phyloP scores from a whole-genome alignment of 106 monocot species.

The Dendrobium chrysotoxum region DNA sequence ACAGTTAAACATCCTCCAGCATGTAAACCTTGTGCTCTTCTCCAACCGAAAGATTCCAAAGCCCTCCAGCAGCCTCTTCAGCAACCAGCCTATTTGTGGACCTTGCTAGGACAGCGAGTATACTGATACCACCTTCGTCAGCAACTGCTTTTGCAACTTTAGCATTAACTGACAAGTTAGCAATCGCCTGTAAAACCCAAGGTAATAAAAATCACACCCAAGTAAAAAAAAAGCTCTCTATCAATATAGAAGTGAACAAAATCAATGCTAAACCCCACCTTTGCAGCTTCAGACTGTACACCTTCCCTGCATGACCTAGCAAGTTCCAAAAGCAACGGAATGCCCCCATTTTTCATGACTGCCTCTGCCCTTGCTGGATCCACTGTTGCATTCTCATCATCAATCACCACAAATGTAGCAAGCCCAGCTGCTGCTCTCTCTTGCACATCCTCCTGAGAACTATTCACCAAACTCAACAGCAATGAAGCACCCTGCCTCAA shows the following conservation, averaged over 20 bases:
- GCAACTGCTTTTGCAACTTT: slow-evolving; percentile 97
- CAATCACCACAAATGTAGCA: slow-evolving; percentile 90
- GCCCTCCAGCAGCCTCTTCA: slow-evolving; percentile 98
- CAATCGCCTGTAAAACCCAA: slow-evolving; percentile 65
- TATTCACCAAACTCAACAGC: slow-evolving; percentile 56
- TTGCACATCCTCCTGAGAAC: slow-evolving; percentile 86
- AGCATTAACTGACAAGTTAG: slow-evolving; percentile 92
- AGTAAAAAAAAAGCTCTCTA: not conserved
- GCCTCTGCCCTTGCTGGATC: slow-evolving; percentile 76
- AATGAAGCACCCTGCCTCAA: slow-evolving; percentile 64
- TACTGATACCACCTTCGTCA: slow-evolving; percentile 76
- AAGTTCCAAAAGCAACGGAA: slow-evolving; percentile 74
- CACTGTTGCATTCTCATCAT: slow-evolving; percentile 84
- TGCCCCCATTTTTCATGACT: slow-evolving; percentile 81
- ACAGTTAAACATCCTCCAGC: not conserved
- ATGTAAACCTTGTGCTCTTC: slow-evolving; percentile 91
- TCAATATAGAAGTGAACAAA: not conserved
- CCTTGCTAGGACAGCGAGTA: slow-evolving; percentile 72
- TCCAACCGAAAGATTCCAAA: slow-evolving; percentile 99
- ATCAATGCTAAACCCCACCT: slow-evolving; percentile 33
- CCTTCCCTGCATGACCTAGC: slow-evolving; percentile 76
- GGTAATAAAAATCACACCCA: not conserved
- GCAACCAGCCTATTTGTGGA: slow-evolving; percentile 93
- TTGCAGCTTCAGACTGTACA: slow-evolving; percentile 89
- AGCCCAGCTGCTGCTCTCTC: slow-evolving; percentile 84